Conservation (phyloP, 2,329 filamentous ascomycete genomes). For the Nemania sp. region DNA sequence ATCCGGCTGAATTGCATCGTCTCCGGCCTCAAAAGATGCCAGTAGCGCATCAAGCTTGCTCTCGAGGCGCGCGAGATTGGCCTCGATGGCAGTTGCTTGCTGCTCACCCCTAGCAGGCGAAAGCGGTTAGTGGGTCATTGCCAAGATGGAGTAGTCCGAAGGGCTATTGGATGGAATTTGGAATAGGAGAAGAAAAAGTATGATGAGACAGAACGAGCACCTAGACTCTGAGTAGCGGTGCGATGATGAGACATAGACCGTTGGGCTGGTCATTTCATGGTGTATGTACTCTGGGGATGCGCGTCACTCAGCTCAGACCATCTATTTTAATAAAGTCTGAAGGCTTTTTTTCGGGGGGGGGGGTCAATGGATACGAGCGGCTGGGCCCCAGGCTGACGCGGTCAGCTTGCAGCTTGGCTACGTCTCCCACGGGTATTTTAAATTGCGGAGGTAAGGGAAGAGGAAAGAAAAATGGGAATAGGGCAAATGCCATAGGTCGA, state of each 20-base stretch:
- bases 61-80: constrained; percentile 40
- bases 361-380: background rate
- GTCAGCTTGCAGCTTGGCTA: constrained; percentile 11
- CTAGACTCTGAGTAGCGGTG: too few relatives aligned
- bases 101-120: constrained; percentile 39
- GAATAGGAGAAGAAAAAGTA: background rate
- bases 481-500: constrained; percentile 31
- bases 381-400: constrained; percentile 1
- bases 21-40: constrained; percentile 35
- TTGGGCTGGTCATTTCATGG: background rate
- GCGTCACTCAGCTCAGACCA: constrained; percentile 4
- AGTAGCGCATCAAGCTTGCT: constrained; percentile 42
- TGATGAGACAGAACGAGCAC: background rate
- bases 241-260: background rate
- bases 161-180: background rate
- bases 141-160: background rate
- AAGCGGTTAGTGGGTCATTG: constrained; percentile 13
- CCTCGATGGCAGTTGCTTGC: constrained; percentile 41
- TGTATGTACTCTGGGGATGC: background rate
- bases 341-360: constrained; percentile 7
- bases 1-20: constrained; percentile 1
- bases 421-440: constrained; percentile 11
- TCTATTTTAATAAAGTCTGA: background rate
- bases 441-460: constrained; percentile 29
- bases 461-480: constrained; percentile 33